Percentiles rank a stretch among this genome's conserved stretches.
phyloP scores from a whole-genome alignment of 768 basidiomycete species.

The Coprinopsis sp. region DNA sequence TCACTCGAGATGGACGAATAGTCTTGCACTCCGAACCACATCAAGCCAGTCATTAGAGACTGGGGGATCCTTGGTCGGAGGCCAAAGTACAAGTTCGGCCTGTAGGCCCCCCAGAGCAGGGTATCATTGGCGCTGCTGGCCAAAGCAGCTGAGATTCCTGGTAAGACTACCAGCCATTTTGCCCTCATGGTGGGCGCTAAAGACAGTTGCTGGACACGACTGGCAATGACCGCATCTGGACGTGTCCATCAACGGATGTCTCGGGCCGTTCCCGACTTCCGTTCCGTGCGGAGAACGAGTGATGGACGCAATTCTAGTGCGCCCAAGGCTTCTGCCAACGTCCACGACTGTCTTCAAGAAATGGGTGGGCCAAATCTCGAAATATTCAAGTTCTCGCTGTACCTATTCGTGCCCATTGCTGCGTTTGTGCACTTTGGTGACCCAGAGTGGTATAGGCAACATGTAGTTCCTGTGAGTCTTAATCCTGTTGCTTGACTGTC shows the following conservation, averaged over 20 bases:
- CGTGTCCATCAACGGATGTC: too few relatives aligned
- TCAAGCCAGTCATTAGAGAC: conserved; percentile 87
- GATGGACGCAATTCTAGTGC: too few relatives aligned
- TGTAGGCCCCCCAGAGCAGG: conserved; percentile 80
- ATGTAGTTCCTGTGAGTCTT: conserved; percentile 65
- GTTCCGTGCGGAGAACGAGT: too few relatives aligned
- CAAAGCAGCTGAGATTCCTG: conserved; percentile 35
- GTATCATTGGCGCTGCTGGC: conserved; percentile 43
- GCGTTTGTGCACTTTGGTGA: conserved; percentile 85
- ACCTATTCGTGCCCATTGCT: conserved; percentile 79
- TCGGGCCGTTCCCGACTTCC: too few relatives aligned
- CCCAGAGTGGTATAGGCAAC: conserved; percentile 76
- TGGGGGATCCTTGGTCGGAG: conserved; percentile 79
- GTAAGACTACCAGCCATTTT: conserved; percentile 41
- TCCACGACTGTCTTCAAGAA: too few relatives aligned
- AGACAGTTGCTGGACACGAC: background rate
- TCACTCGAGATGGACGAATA: conserved; percentile 65
- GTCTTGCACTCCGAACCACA: conserved; percentile 92
- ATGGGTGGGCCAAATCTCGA: conserved; percentile 82
- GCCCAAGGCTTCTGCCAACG: too few relatives aligned
- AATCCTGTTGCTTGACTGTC: background rate
- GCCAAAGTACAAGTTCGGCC: conserved; percentile 95
- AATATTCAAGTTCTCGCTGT: conserved; percentile 85
- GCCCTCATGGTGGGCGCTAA: conserved; percentile 33
- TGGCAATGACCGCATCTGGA: too few relatives aligned